Evolutionary conservation across 768 basidiomycete species (phyloP), one percentile per base, ranked within the genome.

Genomic region (Flagelloscypha sp.): DNA sequence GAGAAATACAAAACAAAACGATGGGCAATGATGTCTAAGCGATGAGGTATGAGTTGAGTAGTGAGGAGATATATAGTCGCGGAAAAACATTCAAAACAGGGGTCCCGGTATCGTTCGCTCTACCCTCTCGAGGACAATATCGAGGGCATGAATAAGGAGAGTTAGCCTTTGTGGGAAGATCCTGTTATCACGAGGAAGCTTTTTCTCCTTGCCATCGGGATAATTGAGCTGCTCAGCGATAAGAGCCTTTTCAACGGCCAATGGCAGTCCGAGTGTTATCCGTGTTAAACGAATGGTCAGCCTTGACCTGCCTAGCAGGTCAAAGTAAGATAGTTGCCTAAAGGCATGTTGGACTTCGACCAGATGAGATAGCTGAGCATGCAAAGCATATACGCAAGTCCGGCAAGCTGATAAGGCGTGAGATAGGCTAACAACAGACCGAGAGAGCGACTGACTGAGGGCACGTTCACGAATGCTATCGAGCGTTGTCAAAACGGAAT

Each of bases 291-390:
- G 79, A 25, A 89, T 74, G 6, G 81, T 80, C 23, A 89, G 63
- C 7, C 84, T 74, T 2, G 79, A 77, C 10, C 88, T 79, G 10
- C 80, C 79, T 31, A 78, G 63, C 40, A 90, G 58, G 54, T 88
- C 84, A 43, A 88, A 71, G 50, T 85, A 89, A 9, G 81, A 75
- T 17, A 89, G 68, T 33, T 76, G 68, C 17, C 79, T 74, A 41
- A 92, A 79, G 5, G 75, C 73, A 44, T 77, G 74, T 48, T 88
- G 87, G 15, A 88, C 69, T 49, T 90, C 86, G 43, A 88, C 70
- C n/a, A 88, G 71, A 24, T 79, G 74, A n/a, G 71, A 62, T 38
- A 88, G 68, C 47, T 86, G 78, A 15, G 74, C 58, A 52, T 82
- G 79, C 7, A 92, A 67, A 3, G 83, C 73, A 39, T 79, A 67